phyloP scores from a whole-genome alignment of 257 asterid species.

The Leptodermis oblonga region DNA sequence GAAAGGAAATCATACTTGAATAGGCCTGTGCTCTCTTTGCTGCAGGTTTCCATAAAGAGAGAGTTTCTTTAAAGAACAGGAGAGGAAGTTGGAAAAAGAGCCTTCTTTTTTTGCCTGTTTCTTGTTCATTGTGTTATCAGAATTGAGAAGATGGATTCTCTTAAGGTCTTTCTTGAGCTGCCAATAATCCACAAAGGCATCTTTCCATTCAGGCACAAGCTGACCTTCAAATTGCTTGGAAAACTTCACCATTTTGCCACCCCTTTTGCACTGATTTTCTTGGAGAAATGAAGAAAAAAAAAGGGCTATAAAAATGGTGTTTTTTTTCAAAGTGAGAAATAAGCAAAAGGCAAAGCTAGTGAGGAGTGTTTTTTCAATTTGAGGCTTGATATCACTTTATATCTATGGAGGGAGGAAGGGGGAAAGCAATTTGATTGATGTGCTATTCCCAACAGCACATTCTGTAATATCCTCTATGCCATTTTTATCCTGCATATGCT shows the following conservation, averaged over 20 bases:
- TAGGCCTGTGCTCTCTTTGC: slow-evolving; percentile 39
- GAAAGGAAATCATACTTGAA: slow-evolving; percentile 42
- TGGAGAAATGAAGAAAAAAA: slow-evolving; percentile 1
- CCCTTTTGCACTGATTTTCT: neutral
- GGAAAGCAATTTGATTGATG: slow-evolving; percentile 27
- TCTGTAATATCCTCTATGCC: slow-evolving; percentile 44
- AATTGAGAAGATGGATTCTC: slow-evolving; percentile 46
- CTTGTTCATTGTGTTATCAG: slow-evolving; percentile 18
- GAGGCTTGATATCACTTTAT: slow-evolving; percentile 26
- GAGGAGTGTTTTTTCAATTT: slow-evolving; percentile 25
- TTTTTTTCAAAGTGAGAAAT: neutral
- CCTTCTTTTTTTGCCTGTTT: slow-evolving; percentile 21
- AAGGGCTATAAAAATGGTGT: too few relatives aligned
- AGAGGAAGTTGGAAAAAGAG: slow-evolving; percentile 18
- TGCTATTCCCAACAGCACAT: slow-evolving; percentile 62
- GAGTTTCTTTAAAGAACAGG: slow-evolving; percentile 35
- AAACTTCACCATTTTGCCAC: slow-evolving; percentile 68
- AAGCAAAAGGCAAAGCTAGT: slow-evolving; percentile 2
- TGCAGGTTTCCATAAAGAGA: slow-evolving; percentile 37
- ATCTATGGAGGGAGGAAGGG: slow-evolving; percentile 44
- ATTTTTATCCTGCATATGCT: slow-evolving; percentile 45
- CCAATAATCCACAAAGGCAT: slow-evolving; percentile 86
- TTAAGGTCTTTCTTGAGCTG: slow-evolving; percentile 73
- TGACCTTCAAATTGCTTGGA: slow-evolving; percentile 87
- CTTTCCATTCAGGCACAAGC: slow-evolving; percentile 92